Evolutionary conservation across 1,139 yeast genomes (phyloP).

Genomic region (Debaryomyces nepalensis): DNA sequence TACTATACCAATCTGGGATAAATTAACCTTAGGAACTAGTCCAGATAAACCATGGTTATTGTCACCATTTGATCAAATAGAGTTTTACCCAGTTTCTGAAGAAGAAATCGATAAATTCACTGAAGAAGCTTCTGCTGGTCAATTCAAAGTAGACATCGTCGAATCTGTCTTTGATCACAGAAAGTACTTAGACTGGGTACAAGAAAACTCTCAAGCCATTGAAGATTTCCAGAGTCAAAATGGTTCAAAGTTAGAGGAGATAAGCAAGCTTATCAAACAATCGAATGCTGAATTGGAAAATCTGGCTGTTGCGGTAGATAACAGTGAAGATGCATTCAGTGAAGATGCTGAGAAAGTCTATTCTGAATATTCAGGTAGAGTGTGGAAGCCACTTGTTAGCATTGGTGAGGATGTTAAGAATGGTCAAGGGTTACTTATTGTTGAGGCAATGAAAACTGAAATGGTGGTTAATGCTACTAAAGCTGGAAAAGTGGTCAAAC

Average conservation of each 20-base stretch:
- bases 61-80: conserved; percentile 90
- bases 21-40: conserved; percentile 74
- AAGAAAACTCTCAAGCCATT: conserved; percentile 72
- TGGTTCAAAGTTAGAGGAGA: conserved; percentile 83
- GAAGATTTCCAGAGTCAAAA: conserved; percentile 69
- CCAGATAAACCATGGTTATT: conserved; percentile 86
- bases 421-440: conserved; percentile 83
- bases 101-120: conserved; percentile 72
- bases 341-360: conserved; percentile 83
- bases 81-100: conserved; percentile 89
- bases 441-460: conserved; percentile 98
- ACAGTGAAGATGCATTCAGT: conserved; percentile 57
- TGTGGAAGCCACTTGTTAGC: conserved; percentile 89
- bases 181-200: conserved; percentile 78
- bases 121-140: conserved; percentile 81
- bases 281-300: conserved; percentile 76
- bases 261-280: conserved; percentile 78
- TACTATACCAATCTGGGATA: conserved; percentile 98
- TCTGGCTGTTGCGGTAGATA: conserved; percentile 42
- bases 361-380: conserved; percentile 93
- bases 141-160: conserved; percentile 71
- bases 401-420: conserved; percentile 77
- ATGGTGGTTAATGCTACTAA: conserved; percentile 81
- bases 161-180: conserved; percentile 84
- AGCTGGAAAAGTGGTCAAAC: conserved; percentile 76